phyloP scores from a whole-genome alignment of 441 rosid species.

The Jatropha podagrica region DNA sequence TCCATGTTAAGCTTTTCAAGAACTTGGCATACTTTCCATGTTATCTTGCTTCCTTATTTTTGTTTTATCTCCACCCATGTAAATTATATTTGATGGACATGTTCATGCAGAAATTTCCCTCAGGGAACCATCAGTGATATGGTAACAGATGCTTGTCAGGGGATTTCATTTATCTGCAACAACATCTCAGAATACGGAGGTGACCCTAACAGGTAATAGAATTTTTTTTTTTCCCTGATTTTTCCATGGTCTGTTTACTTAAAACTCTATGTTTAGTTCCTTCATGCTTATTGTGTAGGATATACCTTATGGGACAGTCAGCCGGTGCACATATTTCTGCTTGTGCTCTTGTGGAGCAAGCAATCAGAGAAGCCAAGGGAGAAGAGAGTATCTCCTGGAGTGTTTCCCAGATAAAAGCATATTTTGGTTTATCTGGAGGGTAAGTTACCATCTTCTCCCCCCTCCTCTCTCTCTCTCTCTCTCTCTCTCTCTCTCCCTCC shows the following conservation, averaged over 20 bases:
- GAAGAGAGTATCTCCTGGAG: constrained; percentile 70
- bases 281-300: constrained; percentile 43
- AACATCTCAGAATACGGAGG: constrained; percentile 80
- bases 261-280: constrained; percentile 18
- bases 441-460: constrained; percentile 24
- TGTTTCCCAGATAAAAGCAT: constrained; percentile 73
- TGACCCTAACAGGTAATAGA: constrained; percentile 70
- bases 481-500: not conserved
- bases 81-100: constrained; percentile 18
- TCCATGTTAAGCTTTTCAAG: not conserved
- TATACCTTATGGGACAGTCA: constrained; percentile 96
- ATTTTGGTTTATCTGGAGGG: constrained; percentile 99
- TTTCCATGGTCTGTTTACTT: constrained; percentile 7
- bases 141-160: constrained; percentile 77
- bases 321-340: constrained; percentile 97
- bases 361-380: constrained; percentile 66
- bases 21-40: not conserved
- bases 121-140: constrained; percentile 96
- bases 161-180: constrained; percentile 81
- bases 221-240: not conserved
- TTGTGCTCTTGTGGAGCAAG: constrained; percentile 86
- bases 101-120: constrained; percentile 81
- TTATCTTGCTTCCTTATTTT: constrained; percentile 1
- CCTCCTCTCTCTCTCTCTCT: too few relatives aligned
- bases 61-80: constrained; percentile 6